Conservation (phyloP, 2,329 filamentous ascomycete genomes). For the Neonectria faginata region DNA sequence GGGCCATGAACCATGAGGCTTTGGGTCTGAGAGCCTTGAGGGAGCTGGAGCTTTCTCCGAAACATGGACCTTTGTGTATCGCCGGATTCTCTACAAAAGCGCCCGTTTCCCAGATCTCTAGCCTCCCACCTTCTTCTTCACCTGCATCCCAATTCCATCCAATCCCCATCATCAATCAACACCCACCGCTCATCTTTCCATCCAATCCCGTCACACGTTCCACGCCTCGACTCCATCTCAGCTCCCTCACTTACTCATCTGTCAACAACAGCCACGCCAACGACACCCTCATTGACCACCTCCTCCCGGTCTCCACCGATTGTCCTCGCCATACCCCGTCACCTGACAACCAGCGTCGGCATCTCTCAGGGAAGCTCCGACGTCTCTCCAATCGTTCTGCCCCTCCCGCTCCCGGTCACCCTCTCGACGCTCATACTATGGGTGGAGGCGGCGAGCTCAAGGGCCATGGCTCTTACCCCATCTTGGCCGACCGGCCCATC, state of each 20-base stretch:
- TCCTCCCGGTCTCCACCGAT: constrained; percentile 40
- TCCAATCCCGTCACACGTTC: constrained; percentile 22
- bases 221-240: background rate
- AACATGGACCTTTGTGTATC: constrained; percentile 3
- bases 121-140: background rate
- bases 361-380: constrained; percentile 43
- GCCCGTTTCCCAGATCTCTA: background rate
- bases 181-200: background rate
- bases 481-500: constrained; percentile 64
- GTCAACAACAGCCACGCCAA: constrained; percentile 37
- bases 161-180: constrained; percentile 7
- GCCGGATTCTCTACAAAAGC: background rate
- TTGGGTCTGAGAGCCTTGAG: background rate
- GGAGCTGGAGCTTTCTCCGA: constrained; percentile 5
- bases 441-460: constrained; percentile 61
- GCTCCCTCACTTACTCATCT: constrained; percentile 45
- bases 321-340: constrained; percentile 43
- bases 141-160: background rate
- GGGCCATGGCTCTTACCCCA: constrained; percentile 61
- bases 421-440: constrained; percentile 56
- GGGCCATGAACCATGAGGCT: background rate
- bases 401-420: constrained; percentile 49
- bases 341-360: constrained; percentile 34
- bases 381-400: constrained; percentile 53
- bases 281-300: constrained; percentile 40